Conservation (phyloP, 148 eudicot species). For the Fagopyrum esculentum region DNA sequence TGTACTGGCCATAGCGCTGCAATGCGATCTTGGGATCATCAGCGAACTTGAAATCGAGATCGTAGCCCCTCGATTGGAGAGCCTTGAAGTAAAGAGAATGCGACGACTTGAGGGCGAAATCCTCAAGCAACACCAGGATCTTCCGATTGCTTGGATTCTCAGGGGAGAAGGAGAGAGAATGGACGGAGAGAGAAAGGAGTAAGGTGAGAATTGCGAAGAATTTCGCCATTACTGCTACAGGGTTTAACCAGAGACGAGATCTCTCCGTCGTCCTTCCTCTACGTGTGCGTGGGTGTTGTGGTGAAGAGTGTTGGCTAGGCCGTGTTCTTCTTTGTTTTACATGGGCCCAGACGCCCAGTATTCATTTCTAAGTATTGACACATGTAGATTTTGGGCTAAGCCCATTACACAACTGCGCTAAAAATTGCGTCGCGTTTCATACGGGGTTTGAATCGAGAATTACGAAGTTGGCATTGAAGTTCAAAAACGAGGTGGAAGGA, state of each 20-base stretch:
- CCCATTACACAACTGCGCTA: no score
- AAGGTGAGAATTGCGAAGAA: slow-evolving; percentile 21
- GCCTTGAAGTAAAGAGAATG: slow-evolving; percentile 46
- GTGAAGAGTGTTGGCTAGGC: background rate
- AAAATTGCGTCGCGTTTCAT: no score
- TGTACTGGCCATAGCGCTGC: slow-evolving; percentile 42
- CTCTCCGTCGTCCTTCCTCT: background rate
- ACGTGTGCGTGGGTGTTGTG: background rate
- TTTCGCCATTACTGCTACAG: slow-evolving; percentile 26
- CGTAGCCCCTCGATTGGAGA: slow-evolving; percentile 37
- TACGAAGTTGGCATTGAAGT: no score
- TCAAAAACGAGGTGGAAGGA: no score
- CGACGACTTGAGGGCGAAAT: slow-evolving; percentile 37
- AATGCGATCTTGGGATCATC: slow-evolving; percentile 38
- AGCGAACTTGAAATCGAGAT: slow-evolving; percentile 51
- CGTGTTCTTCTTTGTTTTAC: background rate
- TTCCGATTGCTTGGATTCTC: slow-evolving; percentile 35
- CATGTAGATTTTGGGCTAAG: no score
- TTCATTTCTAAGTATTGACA: no score
- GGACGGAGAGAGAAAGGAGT: slow-evolving; percentile 20
- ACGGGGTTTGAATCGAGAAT: no score
- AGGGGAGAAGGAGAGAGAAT: slow-evolving; percentile 29
- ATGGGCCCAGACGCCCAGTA: background rate
- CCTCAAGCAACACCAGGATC: slow-evolving; percentile 45
- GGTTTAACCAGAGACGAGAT: slow-evolving; percentile 8